A percentile compares a stretch with the other conserved stretches of the same genome.
These are phyloP conservation scores for Eleusine coracana DNA, from an alignment of 176 grass and related monocot genomes.

Conservation along the genomic window DNA sequence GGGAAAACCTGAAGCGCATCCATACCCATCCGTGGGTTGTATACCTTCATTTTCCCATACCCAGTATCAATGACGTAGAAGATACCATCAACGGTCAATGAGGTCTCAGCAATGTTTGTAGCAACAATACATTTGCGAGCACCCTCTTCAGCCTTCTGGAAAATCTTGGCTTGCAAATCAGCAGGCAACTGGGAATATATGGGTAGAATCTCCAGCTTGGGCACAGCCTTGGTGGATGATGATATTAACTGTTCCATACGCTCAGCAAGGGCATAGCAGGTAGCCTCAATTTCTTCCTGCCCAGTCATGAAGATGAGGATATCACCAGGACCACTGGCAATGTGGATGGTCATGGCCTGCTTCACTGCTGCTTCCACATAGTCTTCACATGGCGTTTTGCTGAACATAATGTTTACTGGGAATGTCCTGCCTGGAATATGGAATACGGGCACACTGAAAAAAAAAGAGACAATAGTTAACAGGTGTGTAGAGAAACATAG, in stretches of 20 bases:
- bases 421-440: conserved; percentile 94
- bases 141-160: conserved; percentile 95
- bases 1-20: conserved; percentile 97
- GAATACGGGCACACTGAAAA: conserved; percentile 75
- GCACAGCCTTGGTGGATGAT: conserved; percentile 78
- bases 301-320: conserved; percentile 98
- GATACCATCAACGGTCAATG: conserved; percentile 97
- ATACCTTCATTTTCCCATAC: conserved; percentile 99
- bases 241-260: conserved; percentile 89
- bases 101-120: conserved; percentile 98
- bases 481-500: conserved; percentile 20
- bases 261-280: conserved; percentile 92
- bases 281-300: conserved; percentile 96
- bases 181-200: conserved; percentile 97
- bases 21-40: conserved; percentile 98
- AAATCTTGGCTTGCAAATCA: conserved; percentile 96
- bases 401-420: conserved; percentile 86
- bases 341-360: conserved; percentile 94
- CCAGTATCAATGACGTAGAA: conserved; percentile 96
- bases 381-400: conserved; percentile 98
- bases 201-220: conserved; percentile 86
- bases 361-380: conserved; percentile 98
- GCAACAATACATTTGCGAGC: conserved; percentile 98
- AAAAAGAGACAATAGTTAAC: conserved; percentile 13
- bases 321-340: conserved; percentile 84